Evolutionary conservation across 169 alveolate genomes (phyloP).

Genomic region (Plasmodium gaboni): DNA sequence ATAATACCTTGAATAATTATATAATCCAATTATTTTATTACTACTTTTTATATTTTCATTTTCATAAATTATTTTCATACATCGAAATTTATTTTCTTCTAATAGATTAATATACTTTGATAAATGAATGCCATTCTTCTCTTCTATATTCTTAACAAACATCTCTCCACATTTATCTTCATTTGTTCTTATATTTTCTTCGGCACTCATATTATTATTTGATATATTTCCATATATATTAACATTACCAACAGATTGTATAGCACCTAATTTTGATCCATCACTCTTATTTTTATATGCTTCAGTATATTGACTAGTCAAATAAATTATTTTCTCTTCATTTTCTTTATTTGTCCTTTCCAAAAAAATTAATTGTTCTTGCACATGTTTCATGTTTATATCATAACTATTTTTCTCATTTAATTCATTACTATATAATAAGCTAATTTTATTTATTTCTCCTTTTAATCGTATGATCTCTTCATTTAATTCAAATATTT

Average conservation of each 20-base stretch:
- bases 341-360: conserved; percentile 22
- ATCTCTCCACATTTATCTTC: background rate
- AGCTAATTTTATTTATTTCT: conserved; percentile 42
- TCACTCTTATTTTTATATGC: conserved; percentile 11
- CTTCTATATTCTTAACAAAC: background rate
- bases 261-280: background rate
- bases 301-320: conserved; percentile 7
- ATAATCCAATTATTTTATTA: conserved; percentile 34
- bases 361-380: conserved; percentile 7
- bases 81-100: conserved; percentile 23
- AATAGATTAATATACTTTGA: conserved; percentile 1
- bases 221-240: background rate
- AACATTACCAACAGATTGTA: background rate
- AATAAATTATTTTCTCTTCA: conserved; percentile 6
- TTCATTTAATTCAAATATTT: background rate
- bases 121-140: background rate
- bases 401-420: conserved; percentile 58
- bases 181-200: background rate
- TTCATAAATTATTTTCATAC: conserved; percentile 49
- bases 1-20: conserved; percentile 11
- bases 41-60: conserved; percentile 2
- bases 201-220: background rate
- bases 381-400: conserved; percentile 10
- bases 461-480: conserved; percentile 41
- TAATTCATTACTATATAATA: conserved; percentile 49